Evolutionary conservation across 1,139 yeast species (phyloP), one percentile per base, ranked within the genome.

Genomic region (Eremothecium cymbalariae): DNA sequence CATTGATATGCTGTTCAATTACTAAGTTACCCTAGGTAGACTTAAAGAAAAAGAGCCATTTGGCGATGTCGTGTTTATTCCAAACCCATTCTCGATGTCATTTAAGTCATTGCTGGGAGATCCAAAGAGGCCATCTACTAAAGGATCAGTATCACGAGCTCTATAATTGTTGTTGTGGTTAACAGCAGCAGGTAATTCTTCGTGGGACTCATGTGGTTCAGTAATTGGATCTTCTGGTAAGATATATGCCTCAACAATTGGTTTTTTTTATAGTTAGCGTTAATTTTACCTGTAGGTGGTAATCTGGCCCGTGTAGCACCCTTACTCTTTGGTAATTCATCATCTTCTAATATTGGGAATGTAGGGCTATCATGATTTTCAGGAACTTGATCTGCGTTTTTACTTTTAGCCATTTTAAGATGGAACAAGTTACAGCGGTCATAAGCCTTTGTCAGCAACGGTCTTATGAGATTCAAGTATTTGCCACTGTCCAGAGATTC

Each of bases 271-370:
- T 76, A 64, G 2, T 73, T 67, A 0, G 81, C 60, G 34, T 50
- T 47, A 25, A 90, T 83, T 56, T 84, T 88, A 30, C 97, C 98
- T 8, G 88, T 85, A 0, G 97, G 96, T 2, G 97, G 96, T 31
- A 90, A 65, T 51, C 90, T 78, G 1, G 95, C 84, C 44, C 93
- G 71, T n/a, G 73, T 69, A 43, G 79, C 77, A 34, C 88, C 65
- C 55, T 81, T 90, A 47, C 82, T 81, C 43, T 81, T 58, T 13
- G 50, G 76, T 1, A 94, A 86, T 47, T 84, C 65, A 38, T 79
- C 85, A 25, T 82, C 94, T 51, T 84, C 95, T 21, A 78, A 64
- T 31, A 79, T 58, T 2, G 59, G 42, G 28, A 44, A 50, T 2
- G 41, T 23, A 33, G 74, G 63, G 16, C 60, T 57, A 27, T 71